Conservation (phyloP, 352 stramenopile species). For the Saprolegnia parasitica region DNA sequence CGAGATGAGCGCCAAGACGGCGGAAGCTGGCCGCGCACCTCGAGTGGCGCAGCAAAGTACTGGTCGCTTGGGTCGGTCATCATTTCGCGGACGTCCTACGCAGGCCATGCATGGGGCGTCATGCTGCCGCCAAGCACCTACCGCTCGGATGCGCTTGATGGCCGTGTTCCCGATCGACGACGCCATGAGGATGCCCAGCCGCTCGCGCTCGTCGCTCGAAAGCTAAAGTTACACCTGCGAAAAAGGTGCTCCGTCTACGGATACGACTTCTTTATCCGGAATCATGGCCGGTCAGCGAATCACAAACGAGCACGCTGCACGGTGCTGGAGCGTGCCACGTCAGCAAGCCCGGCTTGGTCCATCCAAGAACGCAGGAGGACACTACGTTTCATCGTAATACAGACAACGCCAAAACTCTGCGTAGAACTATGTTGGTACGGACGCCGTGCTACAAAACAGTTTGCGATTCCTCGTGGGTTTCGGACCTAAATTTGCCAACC, state of each 20-base stretch:
- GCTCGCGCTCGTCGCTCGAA: neutral
- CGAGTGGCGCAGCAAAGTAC: slow-evolving; percentile 67
- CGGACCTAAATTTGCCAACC: neutral
- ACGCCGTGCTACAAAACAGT: too few relatives aligned
- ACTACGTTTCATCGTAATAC: too few relatives aligned
- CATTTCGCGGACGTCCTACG: slow-evolving; percentile 82
- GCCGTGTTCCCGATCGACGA: slow-evolving; percentile 49
- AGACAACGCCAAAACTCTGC: too few relatives aligned
- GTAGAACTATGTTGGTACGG: too few relatives aligned
- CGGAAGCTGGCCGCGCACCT: slow-evolving; percentile 36
- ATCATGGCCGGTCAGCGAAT: too few relatives aligned
- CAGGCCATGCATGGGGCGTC: neutral
- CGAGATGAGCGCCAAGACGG: neutral
- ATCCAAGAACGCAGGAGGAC: too few relatives aligned
- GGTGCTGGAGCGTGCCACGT: too few relatives aligned
- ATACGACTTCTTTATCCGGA: neutral
- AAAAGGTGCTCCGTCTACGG: neutral
- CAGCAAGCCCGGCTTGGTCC: too few relatives aligned
- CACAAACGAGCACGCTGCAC: too few relatives aligned
- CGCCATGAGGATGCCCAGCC: slow-evolving; percentile 1
- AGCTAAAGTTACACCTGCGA: neutral
- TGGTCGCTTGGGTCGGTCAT: slow-evolving; percentile 84
- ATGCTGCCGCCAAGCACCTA: slow-evolving; percentile 29
- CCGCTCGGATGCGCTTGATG: slow-evolving; percentile 82
- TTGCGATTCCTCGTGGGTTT: too few relatives aligned